phyloP scores from a whole-genome alignment of 1,139 yeast genomes.

The Debaryomycetaceae sp. region DNA sequence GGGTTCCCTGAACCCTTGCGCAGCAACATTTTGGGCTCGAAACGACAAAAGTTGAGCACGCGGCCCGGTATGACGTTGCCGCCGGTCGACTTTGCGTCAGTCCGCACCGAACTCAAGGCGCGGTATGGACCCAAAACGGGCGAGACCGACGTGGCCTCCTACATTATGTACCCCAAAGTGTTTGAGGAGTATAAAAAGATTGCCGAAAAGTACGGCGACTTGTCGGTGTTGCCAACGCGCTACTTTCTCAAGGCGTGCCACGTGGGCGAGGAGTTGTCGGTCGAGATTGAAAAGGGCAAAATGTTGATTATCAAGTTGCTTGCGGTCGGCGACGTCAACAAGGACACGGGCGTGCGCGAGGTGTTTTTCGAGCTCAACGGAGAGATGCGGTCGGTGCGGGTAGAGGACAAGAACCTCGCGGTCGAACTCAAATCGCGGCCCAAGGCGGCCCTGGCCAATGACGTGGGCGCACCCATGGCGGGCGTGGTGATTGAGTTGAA shows the following conservation, averaged over 20 bases:
- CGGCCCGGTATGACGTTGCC: slow-evolving; percentile 88
- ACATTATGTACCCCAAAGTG: slow-evolving; percentile 96
- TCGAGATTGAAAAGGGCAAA: slow-evolving; percentile 92
- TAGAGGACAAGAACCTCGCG: slow-evolving; percentile 78
- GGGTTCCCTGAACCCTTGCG: slow-evolving; percentile 99
- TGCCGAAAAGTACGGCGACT: slow-evolving; percentile 76
- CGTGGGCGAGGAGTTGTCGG: slow-evolving; percentile 79
- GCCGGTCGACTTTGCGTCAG: slow-evolving; percentile 66
- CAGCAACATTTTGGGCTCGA: slow-evolving; percentile 68
- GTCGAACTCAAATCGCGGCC: slow-evolving; percentile 79
- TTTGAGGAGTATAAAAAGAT: slow-evolving; percentile 75
- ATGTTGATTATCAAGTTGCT: slow-evolving; percentile 80
- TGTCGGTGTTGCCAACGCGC: slow-evolving; percentile 87
- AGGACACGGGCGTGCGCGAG: slow-evolving; percentile 84
- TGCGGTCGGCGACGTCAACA: slow-evolving; percentile 85
- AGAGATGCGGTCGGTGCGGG: slow-evolving; percentile 91
- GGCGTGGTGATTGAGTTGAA: slow-evolving; percentile 96
- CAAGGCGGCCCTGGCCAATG: slow-evolving; percentile 88
- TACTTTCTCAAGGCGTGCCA: slow-evolving; percentile 79
- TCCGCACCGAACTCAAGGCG: slow-evolving; percentile 60
- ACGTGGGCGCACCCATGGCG: slow-evolving; percentile 98
- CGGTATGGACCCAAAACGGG: slow-evolving; percentile 52
- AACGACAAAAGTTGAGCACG: slow-evolving; percentile 77
- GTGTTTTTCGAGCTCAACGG: slow-evolving; percentile 97
- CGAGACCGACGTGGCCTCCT: slow-evolving; percentile 88